Evolutionary conservation across 176 grass and related monocot species (phyloP).

Genomic region (Pontederia crassipes): DNA sequence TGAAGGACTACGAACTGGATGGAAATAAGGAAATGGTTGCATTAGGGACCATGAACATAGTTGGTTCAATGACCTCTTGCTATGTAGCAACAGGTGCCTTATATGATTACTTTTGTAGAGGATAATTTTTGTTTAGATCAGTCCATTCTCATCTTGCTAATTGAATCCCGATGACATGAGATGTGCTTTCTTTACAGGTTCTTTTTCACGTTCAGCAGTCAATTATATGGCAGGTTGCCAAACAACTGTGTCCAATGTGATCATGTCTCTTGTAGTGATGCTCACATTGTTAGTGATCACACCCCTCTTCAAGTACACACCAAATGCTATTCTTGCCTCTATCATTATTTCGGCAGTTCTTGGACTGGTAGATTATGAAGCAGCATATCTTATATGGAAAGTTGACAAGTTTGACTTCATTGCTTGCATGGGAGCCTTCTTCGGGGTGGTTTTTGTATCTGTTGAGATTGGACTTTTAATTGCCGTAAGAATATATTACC

Average conservation of each 20-base stretch:
- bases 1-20: conserved; percentile 87
- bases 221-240: conserved; percentile 94
- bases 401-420: conserved; percentile 94
- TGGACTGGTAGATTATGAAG: conserved; percentile 65
- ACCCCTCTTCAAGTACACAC: conserved; percentile 89
- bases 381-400: conserved; percentile 88
- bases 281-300: conserved; percentile 84
- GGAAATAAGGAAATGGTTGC: conserved; percentile 99
- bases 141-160: not conserved
- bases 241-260: conserved; percentile 72
- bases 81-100: conserved; percentile 68
- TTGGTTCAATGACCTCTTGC: conserved; percentile 93
- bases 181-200: conserved; percentile 38
- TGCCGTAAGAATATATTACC: conserved; percentile 46
- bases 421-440: conserved; percentile 93
- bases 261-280: conserved; percentile 79
- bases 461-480: conserved; percentile 93
- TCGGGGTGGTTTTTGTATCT: conserved; percentile 65
- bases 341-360: conserved; percentile 90
- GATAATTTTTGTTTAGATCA: not conserved
- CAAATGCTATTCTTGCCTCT: conserved; percentile 69
- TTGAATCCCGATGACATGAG: conserved; percentile 9
- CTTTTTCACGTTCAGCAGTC: conserved; percentile 90
- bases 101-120: not conserved
- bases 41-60: conserved; percentile 83